These are phyloP conservation scores for Knufia petricola DNA, from an alignment of 2,329 filamentous ascomycete species.

Conservation along the genomic window DNA sequence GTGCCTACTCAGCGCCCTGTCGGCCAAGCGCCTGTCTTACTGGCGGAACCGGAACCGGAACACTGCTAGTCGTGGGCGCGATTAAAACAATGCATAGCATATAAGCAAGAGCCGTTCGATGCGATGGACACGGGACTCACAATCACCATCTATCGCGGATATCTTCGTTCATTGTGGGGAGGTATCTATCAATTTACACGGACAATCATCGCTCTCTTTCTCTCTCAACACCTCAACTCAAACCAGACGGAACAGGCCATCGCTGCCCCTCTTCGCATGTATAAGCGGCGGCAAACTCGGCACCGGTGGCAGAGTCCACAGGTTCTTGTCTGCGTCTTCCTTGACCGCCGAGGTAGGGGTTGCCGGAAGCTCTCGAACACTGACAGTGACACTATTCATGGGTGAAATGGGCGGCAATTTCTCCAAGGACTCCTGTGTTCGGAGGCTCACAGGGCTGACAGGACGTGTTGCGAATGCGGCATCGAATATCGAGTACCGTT, in stretches of 20 bases:
- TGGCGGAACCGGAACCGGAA: too few relatives aligned
- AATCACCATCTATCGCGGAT: neutral
- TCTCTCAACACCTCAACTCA: neutral
- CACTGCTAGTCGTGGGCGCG: too few relatives aligned
- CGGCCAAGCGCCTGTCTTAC: too few relatives aligned
- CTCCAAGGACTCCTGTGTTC: neutral
- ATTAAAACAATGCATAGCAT: neutral
- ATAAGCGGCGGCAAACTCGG: neutral
- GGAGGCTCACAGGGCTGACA: slow-evolving; percentile 6
- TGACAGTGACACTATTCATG: too few relatives aligned
- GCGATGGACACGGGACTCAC: neutral
- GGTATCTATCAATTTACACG: neutral
- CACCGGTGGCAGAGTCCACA: neutral
- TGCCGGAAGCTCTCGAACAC: too few relatives aligned
- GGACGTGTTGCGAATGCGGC: neutral
- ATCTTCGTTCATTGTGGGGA: slow-evolving; percentile 5
- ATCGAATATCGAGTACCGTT: neutral
- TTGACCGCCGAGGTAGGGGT: neutral
- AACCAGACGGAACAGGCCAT: slow-evolving; percentile 5
- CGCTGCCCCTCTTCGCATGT: slow-evolving; percentile 8
- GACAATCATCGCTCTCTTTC: neutral
- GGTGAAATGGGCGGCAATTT: slow-evolving; percentile 6
- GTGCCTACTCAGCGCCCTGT: too few relatives aligned
- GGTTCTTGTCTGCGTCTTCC: neutral
- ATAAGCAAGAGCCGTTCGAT: too few relatives aligned